Evolutionary conservation across 2,329 filamentous ascomycete genomes (phyloP), one percentile per base, ranked within the genome.

Genomic region (Cordyceps cateniannulata): DNA sequence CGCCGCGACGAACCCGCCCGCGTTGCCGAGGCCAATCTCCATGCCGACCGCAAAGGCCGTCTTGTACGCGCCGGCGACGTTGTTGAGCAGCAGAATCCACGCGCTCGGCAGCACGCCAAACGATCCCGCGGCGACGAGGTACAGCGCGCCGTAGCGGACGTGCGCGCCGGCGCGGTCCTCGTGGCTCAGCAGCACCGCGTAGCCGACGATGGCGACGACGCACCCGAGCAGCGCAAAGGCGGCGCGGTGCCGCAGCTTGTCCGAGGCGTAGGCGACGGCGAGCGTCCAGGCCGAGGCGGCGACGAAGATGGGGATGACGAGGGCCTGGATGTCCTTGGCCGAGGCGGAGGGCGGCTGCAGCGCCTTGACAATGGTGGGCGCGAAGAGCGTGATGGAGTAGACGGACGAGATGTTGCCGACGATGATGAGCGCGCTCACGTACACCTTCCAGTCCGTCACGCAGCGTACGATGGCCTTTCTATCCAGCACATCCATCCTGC

Each of bases 241-340:
- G 22, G 32, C 40, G 20, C 60, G 52, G 40, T 62, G 60, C 47
- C 47, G 45, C 3, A 62, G 47, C 52, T 48, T 52, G 38, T 62
- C 53, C 1, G 60, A 62, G 12, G 53, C 20, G 52, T 62, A 62
- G 20, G 60, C 60, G 10, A 62, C 40, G 7, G 35, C 60, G 18
- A 58, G 53, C 27, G 53, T 62, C 22, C 16, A 50, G 1, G 38
- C 47, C 12, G 60, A 58, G 7, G 60, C 60, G 5, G 47, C 53
- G n/a, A 62, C 60, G 38, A 62, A 62, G 29, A 62, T 58, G 35
- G 60, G 60, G 10, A 62, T 62, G 14, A 62, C 60, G 2, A 62
- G 47, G 1, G 27, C 60, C n/a, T 62, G 60, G 20, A 62, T 51
- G 9, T 52, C 42, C 38, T 58, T 35, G 3, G 50, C 52, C 22